Percentiles rank a stretch among this genome's conserved stretches.
Conservation (phyloP, 176 grass and related monocot species). For the Hordeum marinum region DNA sequence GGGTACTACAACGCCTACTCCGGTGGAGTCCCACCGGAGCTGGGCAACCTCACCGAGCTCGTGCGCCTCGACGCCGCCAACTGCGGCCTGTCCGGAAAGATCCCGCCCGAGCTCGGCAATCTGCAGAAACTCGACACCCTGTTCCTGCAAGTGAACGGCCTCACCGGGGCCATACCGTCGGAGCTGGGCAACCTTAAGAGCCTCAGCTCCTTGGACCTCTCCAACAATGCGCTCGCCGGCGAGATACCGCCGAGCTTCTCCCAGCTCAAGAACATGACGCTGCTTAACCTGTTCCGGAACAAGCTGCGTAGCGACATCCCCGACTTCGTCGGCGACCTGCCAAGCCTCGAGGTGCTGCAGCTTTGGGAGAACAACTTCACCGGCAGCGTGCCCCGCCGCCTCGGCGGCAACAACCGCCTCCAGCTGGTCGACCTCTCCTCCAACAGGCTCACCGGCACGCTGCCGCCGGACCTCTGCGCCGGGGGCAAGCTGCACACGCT, state of each 20-base stretch:
- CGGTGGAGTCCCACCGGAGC: constrained; percentile 45
- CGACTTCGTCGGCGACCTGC: constrained; percentile 77
- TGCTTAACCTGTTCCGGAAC: constrained; percentile 76
- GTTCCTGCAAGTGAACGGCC: constrained; percentile 62
- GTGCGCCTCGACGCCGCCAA: constrained; percentile 46
- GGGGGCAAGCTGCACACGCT: constrained; percentile 54
- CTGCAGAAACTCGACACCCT: constrained; percentile 63
- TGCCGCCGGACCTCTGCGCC: constrained; percentile 61
- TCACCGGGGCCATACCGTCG: constrained; percentile 47
- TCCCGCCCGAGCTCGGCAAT: constrained; percentile 57
- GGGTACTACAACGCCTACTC: constrained; percentile 73
- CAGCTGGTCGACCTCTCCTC: constrained; percentile 64
- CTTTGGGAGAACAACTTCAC: constrained; percentile 99
- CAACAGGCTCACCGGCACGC: constrained; percentile 66
- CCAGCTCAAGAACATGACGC: constrained; percentile 71
- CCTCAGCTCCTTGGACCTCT: constrained; percentile 65
- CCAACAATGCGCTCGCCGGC: constrained; percentile 61
- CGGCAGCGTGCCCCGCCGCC: constrained; percentile 63
- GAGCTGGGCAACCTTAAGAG: constrained; percentile 43
- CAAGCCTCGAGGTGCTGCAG: constrained; percentile 93
- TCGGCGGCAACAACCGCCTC: constrained; percentile 56
- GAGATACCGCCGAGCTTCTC: constrained; percentile 80
- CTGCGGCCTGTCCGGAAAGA: constrained; percentile 63
- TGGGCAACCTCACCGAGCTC: constrained; percentile 63
- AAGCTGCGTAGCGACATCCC: constrained; percentile 65